Base-by-base conservation (phyloP, 805 yeast genomes). In the Pichia rugopelliculosa region DNA sequence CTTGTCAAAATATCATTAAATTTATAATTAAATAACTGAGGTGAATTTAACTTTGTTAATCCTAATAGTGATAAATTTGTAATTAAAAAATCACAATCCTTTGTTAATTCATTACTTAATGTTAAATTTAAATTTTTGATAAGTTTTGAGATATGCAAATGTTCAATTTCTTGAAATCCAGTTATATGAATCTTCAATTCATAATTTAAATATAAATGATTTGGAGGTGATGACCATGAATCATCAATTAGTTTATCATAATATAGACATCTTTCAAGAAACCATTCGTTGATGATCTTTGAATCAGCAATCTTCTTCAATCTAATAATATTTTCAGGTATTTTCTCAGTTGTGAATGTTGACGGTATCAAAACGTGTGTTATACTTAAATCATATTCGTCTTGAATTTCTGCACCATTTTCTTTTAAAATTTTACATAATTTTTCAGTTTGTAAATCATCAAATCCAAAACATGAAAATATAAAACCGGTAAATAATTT, bases 1-100 rank as follows among this genome's bases (percentile, higher is more conserved):
- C 47, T 42, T 1, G 48, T 41, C 3, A 64, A 37, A 4, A 64
- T 56, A 36, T 70, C 71, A 12, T 65, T 59, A 36, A 56, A 63
- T 47, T 60, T 59, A 53, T 71, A 69, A 30, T 59, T 59, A 46
- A 72, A 75, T 17, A 75, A 60, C 30, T 58, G 55, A 6, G 79
- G 76, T 4, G 79, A 68, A 41, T 68, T 70, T 13, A 62, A 53
- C 20, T 57, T 52, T 9, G 70, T 60, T 12, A 75, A 56, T 21
- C 74, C 74, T 49, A 80, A 64, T 8, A 76, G 54, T 34, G 73
- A 66, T 39, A 76, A 62, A 56, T 80, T 79, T 24, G 79, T 68
- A 3, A 87, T 65, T 27, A 87, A 66, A 15, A 83, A 57, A 54
- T 84, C 84, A 37, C 84, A 67, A 11, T 68, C 64, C 6, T 70